Evolutionary conservation across 352 stramenopile species (phyloP).

Genomic region (Phytophthora crassamura): DNA sequence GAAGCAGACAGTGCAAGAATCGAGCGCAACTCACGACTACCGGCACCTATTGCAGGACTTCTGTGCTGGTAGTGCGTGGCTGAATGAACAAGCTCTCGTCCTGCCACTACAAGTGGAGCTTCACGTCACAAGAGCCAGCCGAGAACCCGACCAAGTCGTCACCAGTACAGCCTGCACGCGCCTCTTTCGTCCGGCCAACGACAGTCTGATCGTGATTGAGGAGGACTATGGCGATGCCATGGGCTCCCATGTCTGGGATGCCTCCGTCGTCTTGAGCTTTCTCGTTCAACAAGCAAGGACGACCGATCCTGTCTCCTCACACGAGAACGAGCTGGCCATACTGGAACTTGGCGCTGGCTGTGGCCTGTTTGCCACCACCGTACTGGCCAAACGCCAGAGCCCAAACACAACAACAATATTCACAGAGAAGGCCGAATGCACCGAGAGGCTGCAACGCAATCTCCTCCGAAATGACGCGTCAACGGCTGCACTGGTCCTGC

Average conservation of each 20-base stretch:
- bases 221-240: constrained; percentile 76
- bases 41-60: constrained; percentile 40
- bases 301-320: neutral
- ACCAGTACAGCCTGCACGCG: constrained; percentile 22
- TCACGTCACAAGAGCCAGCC: neutral
- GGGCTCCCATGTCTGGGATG: constrained; percentile 75
- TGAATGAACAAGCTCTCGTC: constrained; percentile 34
- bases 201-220: constrained; percentile 37
- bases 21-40: neutral
- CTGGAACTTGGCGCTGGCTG: constrained; percentile 61
- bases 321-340: constrained; percentile 12
- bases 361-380: constrained; percentile 52
- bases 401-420: constrained; percentile 13
- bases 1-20: constrained; percentile 1
- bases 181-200: constrained; percentile 1
- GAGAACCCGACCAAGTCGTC: neutral
- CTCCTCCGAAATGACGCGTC: constrained; percentile 32
- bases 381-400: constrained; percentile 16
- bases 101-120: constrained; percentile 43
- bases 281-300: constrained; percentile 30
- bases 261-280: constrained; percentile 60
- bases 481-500: constrained; percentile 3
- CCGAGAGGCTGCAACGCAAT: constrained; percentile 38
- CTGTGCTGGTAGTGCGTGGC: constrained; percentile 45
- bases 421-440: constrained; percentile 49